A percentile compares a stretch with the other conserved stretches of the same genome.
Conservation (phyloP, 331 rosid genomes). For the Pyracantha coccinea region DNA sequence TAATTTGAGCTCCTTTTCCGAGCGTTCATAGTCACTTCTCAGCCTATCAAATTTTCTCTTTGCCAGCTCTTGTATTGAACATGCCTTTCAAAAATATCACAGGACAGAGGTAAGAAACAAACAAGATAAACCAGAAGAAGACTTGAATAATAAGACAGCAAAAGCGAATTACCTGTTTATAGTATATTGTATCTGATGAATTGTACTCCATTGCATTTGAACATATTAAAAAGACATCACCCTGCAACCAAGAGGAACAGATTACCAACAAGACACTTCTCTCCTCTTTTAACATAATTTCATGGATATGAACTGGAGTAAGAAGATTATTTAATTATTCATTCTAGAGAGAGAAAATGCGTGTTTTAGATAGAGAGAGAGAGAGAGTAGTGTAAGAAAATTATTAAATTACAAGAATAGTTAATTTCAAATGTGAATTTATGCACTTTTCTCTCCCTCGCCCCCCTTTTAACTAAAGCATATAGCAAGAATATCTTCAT, state of each 20-base stretch:
- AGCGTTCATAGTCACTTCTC: slow-evolving; percentile 36
- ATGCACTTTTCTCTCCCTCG: too few species aligned
- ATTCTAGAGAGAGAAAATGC: too few species aligned
- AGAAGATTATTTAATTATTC: neutral
- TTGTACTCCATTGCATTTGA: slow-evolving; percentile 92
- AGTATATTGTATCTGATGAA: slow-evolving; percentile 75
- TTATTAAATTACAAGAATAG: too few species aligned
- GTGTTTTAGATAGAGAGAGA: too few species aligned
- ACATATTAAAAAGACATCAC: slow-evolving; percentile 70
- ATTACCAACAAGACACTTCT: neutral
- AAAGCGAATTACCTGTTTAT: slow-evolving; percentile 65
- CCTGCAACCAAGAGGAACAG: slow-evolving; percentile 52
- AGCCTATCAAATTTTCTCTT: slow-evolving; percentile 71
- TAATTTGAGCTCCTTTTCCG: slow-evolving; percentile 58
- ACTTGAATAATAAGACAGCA: neutral
- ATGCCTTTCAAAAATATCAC: slow-evolving; percentile 51
- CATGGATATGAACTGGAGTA: neutral
- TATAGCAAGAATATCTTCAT: too few species aligned
- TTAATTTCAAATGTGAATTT: too few species aligned
- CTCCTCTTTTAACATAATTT: neutral
- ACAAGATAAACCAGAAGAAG: too few species aligned
- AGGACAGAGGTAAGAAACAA: neutral
- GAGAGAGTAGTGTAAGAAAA: neutral
- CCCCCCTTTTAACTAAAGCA: too few species aligned
- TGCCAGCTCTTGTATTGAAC: slow-evolving; percentile 86